phyloP scores from a whole-genome alignment of 352 stramenopile species.

The Phytophthora meadii region DNA sequence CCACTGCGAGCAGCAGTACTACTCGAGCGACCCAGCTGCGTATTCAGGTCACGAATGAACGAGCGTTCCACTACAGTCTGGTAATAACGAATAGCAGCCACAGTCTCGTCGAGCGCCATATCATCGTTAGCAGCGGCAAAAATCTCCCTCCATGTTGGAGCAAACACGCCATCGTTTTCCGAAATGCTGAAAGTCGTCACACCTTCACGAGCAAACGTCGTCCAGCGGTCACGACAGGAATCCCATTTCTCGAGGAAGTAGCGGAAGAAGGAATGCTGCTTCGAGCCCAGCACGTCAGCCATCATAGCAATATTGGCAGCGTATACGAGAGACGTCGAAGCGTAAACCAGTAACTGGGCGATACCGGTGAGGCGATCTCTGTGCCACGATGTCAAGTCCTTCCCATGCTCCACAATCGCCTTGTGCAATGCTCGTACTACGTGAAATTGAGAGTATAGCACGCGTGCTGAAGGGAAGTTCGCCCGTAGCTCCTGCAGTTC shows the following conservation, averaged over 20 bases:
- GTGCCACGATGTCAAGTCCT: constrained; percentile 43
- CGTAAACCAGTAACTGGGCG: constrained; percentile 40
- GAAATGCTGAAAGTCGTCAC: constrained; percentile 46
- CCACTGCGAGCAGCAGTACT: constrained; percentile 8
- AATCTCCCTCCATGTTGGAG: constrained; percentile 33
- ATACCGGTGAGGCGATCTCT: constrained; percentile 44
- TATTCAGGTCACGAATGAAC: constrained; percentile 31
- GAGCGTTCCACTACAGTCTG: constrained; percentile 43
- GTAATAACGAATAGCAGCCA: constrained; percentile 41
- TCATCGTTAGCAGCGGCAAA: constrained; percentile 36
- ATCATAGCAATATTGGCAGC: constrained; percentile 34
- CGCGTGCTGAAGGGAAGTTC: constrained; percentile 31
- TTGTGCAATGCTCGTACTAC: constrained; percentile 39
- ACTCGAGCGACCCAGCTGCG: constrained; percentile 10
- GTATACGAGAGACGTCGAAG: constrained; percentile 36
- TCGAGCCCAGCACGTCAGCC: constrained; percentile 34
- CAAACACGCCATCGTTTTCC: constrained; percentile 31
- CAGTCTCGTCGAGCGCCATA: constrained; percentile 41
- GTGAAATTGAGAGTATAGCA: constrained; percentile 50
- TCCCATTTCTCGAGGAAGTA: constrained; percentile 42
- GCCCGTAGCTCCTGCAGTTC: constrained; percentile 24
- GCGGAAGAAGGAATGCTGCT: constrained; percentile 36
- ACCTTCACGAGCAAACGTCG: constrained; percentile 38
- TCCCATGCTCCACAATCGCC: constrained; percentile 31
- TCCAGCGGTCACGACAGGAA: constrained; percentile 39